Base-by-base conservation (phyloP, 2,329 filamentous ascomycete genomes). In the Diaporthe destruens region DNA sequence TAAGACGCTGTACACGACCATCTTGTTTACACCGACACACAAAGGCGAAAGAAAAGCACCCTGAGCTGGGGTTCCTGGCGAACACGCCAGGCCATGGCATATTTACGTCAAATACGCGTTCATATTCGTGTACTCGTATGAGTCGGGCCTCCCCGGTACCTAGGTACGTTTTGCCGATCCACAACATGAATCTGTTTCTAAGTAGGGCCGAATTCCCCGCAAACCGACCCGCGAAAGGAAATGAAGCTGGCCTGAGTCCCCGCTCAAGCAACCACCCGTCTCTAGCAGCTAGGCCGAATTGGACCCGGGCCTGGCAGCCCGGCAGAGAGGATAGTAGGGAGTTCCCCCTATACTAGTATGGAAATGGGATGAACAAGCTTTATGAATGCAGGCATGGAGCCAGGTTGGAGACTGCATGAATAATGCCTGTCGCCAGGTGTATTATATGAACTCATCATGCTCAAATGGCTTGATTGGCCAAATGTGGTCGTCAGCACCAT, bases 1-100 rank as follows among this genome's bases (percentile, higher is more conserved):
- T 49, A 74, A 56, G 56, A 72, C 44, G 51, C 53, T 8, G n/a
- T 18, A 51, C 23, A 51, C 34, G 29, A 66, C 71, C 74, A 77
- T 76, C 20, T 36, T 65, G n/a, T 51, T 25, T 3, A 51, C 12
- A 29, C 29, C 11, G n/a, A 23, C 18, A 39, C 39, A 23, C 29
- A 32, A 8, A 16, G 14, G n/a, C n/a, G 42, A 42, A n/a, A n/a
- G 8, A 23, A 54, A 20, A 42, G 16, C 42, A 6, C 32, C 14
- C 44, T 6, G 42, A 25, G 6, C 4, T 9, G 29, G 12, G 5
- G 57, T n/a, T n/a, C n/a, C n/a, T 16, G 6, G 44, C 18, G 23
- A 63, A 29, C 55, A 56, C 9, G 23, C 36, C 56, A 44, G 56
- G 56, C 16, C 32, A 32, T 29, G 8, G 23, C 29, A 8, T 14